phyloP scores from a whole-genome alignment of 2,329 filamentous ascomycete genomes.

The Pezicula radicicola region DNA sequence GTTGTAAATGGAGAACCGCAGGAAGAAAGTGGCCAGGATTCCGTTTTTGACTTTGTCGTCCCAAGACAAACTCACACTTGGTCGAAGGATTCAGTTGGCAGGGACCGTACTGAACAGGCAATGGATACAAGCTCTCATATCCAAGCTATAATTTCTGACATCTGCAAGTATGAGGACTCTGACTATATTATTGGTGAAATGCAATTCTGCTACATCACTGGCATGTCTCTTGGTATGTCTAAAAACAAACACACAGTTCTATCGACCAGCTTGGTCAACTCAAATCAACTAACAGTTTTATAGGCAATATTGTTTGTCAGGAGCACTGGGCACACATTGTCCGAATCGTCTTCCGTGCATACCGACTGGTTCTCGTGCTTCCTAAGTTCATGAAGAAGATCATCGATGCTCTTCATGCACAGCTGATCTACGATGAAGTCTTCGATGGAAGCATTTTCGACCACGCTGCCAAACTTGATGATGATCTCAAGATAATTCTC shows the following conservation, averaged over 20 bases:
- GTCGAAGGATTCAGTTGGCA: constrained; percentile 31
- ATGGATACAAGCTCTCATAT: constrained; percentile 48
- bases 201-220: constrained; percentile 57
- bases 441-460: constrained; percentile 41
- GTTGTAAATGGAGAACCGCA: background rate
- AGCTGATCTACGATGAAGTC: constrained; percentile 50
- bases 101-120: constrained; percentile 39
- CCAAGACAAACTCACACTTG: constrained; percentile 39
- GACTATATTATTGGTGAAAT: constrained; percentile 55
- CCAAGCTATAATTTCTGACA: constrained; percentile 34
- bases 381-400: constrained; percentile 45
- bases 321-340: constrained; percentile 61
- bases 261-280: too few species aligned
- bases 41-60: constrained; percentile 48
- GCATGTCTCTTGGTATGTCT: constrained; percentile 41
- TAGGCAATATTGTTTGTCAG: constrained; percentile 53
- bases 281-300: background rate
- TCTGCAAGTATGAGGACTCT: constrained; percentile 26
- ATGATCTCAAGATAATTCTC: constrained; percentile 43
- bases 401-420: constrained; percentile 48
- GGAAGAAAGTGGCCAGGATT: constrained; percentile 34
- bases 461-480: constrained; percentile 24
- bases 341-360: constrained; percentile 48
- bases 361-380: constrained; percentile 37
- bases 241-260: too few species aligned